A percentile compares a stretch with the other conserved stretches of the same genome.
These are phyloP conservation scores for Eustoma russellianum DNA, from an alignment of 257 asterid species.

Conservation along the genomic window DNA sequence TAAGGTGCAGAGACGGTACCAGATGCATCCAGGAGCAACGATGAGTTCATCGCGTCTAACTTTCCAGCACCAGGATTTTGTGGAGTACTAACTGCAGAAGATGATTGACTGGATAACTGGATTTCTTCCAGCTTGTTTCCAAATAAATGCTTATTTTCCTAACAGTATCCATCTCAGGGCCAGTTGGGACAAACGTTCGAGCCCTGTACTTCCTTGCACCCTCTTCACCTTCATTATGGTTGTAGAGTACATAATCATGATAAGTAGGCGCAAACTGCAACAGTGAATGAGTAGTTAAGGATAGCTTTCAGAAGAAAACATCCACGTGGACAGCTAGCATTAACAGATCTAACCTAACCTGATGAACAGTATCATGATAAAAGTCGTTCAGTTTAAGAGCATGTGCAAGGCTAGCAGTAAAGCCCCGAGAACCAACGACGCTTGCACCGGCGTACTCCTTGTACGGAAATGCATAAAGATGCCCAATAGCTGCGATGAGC, in stretches of 20 bases:
- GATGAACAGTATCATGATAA: slow-evolving; percentile 95
- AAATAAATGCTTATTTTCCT: slow-evolving; percentile 56
- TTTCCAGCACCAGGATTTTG: slow-evolving; percentile 27
- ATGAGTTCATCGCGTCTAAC: slow-evolving; percentile 49
- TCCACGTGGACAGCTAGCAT: neutral
- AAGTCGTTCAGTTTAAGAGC: slow-evolving; percentile 81
- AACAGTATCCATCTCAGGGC: slow-evolving; percentile 91
- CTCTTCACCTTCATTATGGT: slow-evolving; percentile 87
- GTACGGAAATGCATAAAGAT: slow-evolving; percentile 88
- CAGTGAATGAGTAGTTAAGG: slow-evolving; percentile 5
- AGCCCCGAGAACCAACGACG: slow-evolving; percentile 60
- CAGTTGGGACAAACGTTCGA: slow-evolving; percentile 94
- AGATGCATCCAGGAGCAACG: slow-evolving; percentile 53
- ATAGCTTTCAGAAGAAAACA: neutral
- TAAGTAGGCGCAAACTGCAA: slow-evolving; percentile 95
- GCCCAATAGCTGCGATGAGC: slow-evolving; percentile 93
- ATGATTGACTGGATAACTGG: slow-evolving; percentile 45
- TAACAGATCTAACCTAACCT: slow-evolving; percentile 60
- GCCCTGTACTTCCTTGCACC: slow-evolving; percentile 88
- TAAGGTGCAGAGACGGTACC: slow-evolving; percentile 37
- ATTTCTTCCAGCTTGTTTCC: slow-evolving; percentile 63
- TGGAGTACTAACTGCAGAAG: slow-evolving; percentile 42
- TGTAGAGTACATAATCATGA: slow-evolving; percentile 94
- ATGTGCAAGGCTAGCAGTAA: slow-evolving; percentile 80
- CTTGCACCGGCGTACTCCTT: slow-evolving; percentile 96